Base-by-base conservation (phyloP, 306 rosid genomes). In the Luffa aegyptiaca region DNA sequence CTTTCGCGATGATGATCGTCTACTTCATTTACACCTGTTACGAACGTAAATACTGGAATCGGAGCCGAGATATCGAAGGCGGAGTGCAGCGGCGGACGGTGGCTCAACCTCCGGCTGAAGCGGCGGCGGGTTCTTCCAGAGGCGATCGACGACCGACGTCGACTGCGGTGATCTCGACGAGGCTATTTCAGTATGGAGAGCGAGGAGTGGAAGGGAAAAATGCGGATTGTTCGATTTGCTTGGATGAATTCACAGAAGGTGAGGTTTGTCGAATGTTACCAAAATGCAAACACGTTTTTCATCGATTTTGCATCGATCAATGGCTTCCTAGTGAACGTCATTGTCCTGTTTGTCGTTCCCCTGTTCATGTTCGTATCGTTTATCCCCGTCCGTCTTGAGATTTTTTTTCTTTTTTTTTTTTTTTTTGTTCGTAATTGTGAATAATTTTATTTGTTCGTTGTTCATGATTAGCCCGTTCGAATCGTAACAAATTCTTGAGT, bases 331-430 rank as follows among this genome's bases (percentile, higher is more conserved):
- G 44, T 10, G n/a, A 21, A 46, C 77, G 39, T 6, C 39, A 71
- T 2, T 71, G 77, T 3, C 77, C 77, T 71, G 10, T 71, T 6
- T 71, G 77, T 71, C 77, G 77, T 20, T 71, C 77, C 17, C 39
- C 57, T 46, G 77, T 71, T 71, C 41, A 46, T 20, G 57, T 45
- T 46, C 77, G 74, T 41, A 1, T 66, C 14, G 11, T 71, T 46
- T 12, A 11, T 71, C 13, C 57, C 0, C 4, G 5, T 37, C 73
- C 21, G 0, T 66, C 73, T 66, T 39, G 49, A 66, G 49, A 1
- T 17, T 65, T 26, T 17, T 65, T 35, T 13, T 16, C 6, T 65
- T 14, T 35, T 13, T 16, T 16, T 65, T 14, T 13, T 4, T 13
- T 5, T 11, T 64, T 17, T 37, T 6, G 5, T 64, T 65, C 1